Percentiles rank a stretch among this genome's conserved stretches.
Conservation (phyloP, 371 early-diverging fungal species). For the Mortierella sp. region DNA sequence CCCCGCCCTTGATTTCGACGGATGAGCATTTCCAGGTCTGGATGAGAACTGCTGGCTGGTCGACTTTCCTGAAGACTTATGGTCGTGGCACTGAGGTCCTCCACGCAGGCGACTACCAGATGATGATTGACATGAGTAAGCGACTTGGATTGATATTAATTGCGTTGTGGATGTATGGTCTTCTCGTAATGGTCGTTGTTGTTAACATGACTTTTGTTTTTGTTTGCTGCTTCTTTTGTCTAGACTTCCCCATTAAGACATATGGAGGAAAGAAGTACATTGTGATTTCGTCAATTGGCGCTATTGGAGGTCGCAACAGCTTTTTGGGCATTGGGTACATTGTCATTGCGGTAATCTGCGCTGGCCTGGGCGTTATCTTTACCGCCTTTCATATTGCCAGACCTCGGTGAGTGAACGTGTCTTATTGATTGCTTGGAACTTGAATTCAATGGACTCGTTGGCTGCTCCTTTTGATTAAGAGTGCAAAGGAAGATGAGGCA, state of each 20-base stretch:
- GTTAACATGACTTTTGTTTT: not conserved
- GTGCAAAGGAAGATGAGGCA: not conserved
- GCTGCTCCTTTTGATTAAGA: not conserved
- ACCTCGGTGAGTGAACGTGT: slow-evolving; percentile 74
- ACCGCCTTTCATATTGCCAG: slow-evolving; percentile 85
- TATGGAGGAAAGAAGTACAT: slow-evolving; percentile 94
- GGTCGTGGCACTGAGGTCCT: slow-evolving; percentile 73
- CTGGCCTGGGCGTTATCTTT: slow-evolving; percentile 88
- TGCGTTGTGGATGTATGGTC: not conserved
- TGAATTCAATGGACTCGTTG: no score
- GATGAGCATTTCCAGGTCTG: slow-evolving; percentile 96
- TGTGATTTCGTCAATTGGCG: slow-evolving; percentile 89
- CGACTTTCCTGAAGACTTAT: slow-evolving; percentile 97
- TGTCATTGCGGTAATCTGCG: slow-evolving; percentile 85
- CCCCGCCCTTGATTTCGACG: slow-evolving; percentile 77
- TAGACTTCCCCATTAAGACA: slow-evolving; percentile 66
- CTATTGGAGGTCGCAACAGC: slow-evolving; percentile 94
- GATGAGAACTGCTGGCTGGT: slow-evolving; percentile 98
- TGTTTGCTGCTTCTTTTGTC: not conserved
- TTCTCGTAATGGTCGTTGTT: no score
- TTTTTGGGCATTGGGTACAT: slow-evolving; percentile 96
- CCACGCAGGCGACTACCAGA: slow-evolving; percentile 73
- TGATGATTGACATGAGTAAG: slow-evolving; percentile 76
- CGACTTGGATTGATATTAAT: not conserved
- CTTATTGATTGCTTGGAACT: not conserved